A percentile compares a stretch with the other conserved stretches of the same genome.
Conservation (phyloP, 2,329 filamentous ascomycete species). For the Pseudogymnoascus sp. region DNA sequence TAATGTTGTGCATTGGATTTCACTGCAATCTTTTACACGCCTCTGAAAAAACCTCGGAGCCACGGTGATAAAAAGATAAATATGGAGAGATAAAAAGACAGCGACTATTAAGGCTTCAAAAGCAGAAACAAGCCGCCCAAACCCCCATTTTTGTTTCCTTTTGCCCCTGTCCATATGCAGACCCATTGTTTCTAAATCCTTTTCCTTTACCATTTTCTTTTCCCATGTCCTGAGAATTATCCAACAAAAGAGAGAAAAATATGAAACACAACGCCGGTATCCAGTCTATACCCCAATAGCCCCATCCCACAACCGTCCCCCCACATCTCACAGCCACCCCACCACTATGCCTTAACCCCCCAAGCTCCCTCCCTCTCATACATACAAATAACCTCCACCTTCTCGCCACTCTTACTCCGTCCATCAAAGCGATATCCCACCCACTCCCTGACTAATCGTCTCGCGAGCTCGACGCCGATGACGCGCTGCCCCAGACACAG, state of each 20-base stretch:
- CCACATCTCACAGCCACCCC: background rate
- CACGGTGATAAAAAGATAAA: background rate
- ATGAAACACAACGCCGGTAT: background rate
- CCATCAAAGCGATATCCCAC: conserved; percentile 75
- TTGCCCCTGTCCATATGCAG: background rate
- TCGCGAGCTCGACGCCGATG: conserved; percentile 72
- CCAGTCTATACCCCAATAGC: background rate
- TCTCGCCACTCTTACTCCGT: conserved; percentile 36
- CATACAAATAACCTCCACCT: conserved; percentile 10
- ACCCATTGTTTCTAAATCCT: background rate
- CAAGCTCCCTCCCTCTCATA: background rate
- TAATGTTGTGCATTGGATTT: too few relatives aligned
- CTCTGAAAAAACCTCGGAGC: background rate
- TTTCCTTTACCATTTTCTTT: background rate
- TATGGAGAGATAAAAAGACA: background rate
- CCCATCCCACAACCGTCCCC: background rate
- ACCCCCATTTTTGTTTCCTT: background rate
- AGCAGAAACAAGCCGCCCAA: background rate
- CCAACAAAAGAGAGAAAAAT: background rate
- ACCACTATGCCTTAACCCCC: background rate
- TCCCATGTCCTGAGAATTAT: too few relatives aligned
- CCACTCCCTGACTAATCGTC: conserved; percentile 75
- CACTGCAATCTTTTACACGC: too few relatives aligned
- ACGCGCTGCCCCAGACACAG: conserved; percentile 82
- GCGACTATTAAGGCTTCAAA: background rate